Base-by-base conservation (phyloP, 805 yeast genomes). In the Clavispora santaluciae region DNA sequence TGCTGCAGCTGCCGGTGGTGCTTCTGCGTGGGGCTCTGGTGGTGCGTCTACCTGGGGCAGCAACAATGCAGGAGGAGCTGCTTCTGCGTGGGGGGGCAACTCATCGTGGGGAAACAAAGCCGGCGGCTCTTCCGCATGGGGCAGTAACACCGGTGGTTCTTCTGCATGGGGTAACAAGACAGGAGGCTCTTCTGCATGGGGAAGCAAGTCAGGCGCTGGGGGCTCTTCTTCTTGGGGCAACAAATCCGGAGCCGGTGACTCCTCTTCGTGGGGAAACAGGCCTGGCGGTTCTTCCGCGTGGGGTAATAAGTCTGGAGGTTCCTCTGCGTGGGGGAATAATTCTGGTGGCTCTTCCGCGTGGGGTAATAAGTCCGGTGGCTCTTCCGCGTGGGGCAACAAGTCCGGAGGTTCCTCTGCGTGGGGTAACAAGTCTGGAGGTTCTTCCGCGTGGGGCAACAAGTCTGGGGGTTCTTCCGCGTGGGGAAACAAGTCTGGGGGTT, bases 51-150 rank as follows among this genome's bases (percentile, higher is more conserved):
- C 60, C 9, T 54, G 60, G 57, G 56, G 60, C 11, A 49, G 44
- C 31, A 55, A 55, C 8, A 52, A 54, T 13, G 48, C 53, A 24
- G 50, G 50, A 13, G 71, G 71, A 21, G 59, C 53, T 22, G 56
- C 57, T 5, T 61, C 67, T 12, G 58, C 77, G 1, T 70, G 75
- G 64, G 54, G 79, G 13, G 73, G 74, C 35, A 63, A 66, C 46
- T 44, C 70, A 60, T 64, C 65, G 5, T 43, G 53, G 48, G 49
- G 48, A 22, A 18, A 18, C 13, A 16, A 30, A 10, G 25, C 28
- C 12, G 50, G 46, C 2, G 55, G 54, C n/a, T 41, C 48, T 3
- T 50, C 54, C 10, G 40, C 55, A 5, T 49, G 55, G 50, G 56
- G 55, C 15, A 26, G 35, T 22, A 31, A 33, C 21, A 30, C 40